Base-by-base conservation (phyloP, 1,284 basidiomycete genomes). In the Moesziomyces globuligerus region DNA sequence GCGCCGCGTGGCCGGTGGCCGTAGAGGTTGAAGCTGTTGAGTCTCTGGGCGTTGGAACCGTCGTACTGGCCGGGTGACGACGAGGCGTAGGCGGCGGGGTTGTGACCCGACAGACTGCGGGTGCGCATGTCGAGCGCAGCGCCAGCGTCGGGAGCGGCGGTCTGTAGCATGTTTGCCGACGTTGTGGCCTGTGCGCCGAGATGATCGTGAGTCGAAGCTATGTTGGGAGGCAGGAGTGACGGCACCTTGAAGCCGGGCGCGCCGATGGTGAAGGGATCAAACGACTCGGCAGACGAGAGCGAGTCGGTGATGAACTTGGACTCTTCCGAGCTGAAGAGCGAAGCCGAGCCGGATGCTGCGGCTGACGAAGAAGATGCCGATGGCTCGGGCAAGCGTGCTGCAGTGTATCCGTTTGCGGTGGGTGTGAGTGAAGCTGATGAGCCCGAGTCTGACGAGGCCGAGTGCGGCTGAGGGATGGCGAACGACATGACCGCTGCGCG, bases 181-280 rank as follows among this genome's bases (percentile, higher is more conserved):
- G 47, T 18, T 18, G 47, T 21, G 23, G 42, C 23, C n/a, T 49
- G 48, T 1, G 57, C 32, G 4, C 42, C 32, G 13, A 59, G 15
- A 24, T 61, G 55, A 36, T 67, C 54, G 8, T 58, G 53, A 5
- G 60, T 72, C n/a, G 62, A 24, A 7, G 49, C 72, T 28, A 73
- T 59, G 48, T 67, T 67, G 18, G 75, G 61, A 1, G 76, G 76
- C 4, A 78, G 53, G 3, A 75, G 32, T 13, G 62, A 57, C 3
- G 76, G 76, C 1, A 78, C 76, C 32, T 78, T 77, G 66, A 78
- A 77, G 39, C 73, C 73, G 15, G 72, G 74, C 10, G 74, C 72
- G 21, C 75, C 73, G 36, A 75, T 55, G 28, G 66, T 75, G 57
- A 78, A 78, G 17, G 76, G 76, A 41, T 78, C 76, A 36, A 78